Evolutionary conservation across 1,139 yeast species (phyloP).

Genomic region (Suhomyces bolitotheri): DNA sequence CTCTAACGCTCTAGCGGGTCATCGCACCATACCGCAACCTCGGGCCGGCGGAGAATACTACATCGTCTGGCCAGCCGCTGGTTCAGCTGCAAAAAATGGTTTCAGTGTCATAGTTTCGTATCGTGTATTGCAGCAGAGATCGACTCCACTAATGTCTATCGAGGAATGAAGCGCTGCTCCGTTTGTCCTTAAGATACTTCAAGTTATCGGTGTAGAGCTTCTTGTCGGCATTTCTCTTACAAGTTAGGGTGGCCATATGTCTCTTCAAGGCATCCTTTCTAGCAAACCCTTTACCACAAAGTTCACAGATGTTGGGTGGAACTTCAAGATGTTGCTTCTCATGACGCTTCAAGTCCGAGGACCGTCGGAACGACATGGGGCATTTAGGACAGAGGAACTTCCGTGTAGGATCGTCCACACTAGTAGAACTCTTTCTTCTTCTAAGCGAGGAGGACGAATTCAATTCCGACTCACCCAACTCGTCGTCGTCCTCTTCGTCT

Average conservation of each 20-base stretch:
- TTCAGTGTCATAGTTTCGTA: too few species aligned
- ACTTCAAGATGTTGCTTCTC: conserved; percentile 58
- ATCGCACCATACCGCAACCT: too few species aligned
- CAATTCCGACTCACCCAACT: neutral
- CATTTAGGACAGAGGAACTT: conserved; percentile 52
- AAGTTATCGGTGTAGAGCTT: conserved; percentile 40
- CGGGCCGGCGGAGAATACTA: too few species aligned
- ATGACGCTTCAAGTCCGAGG: conserved; percentile 66
- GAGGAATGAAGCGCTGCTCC: conserved; percentile 6
- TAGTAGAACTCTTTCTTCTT: neutral
- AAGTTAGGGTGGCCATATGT: conserved; percentile 70
- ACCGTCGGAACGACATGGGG: conserved; percentile 57
- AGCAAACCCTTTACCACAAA: conserved; percentile 81
- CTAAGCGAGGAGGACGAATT: conserved; percentile 5
- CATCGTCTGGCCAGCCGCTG: too few species aligned
- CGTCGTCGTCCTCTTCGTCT: conserved; percentile 14
- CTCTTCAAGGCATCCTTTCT: conserved; percentile 77
- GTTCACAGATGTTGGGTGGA: conserved; percentile 69
- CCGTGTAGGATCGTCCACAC: conserved; percentile 23
- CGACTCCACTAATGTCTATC: neutral
- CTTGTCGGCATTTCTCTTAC: conserved; percentile 64
- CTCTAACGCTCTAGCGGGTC: too few species aligned
- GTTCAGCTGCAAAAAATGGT: too few species aligned
- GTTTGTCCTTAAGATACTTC: conserved; percentile 24
- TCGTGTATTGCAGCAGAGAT: too few species aligned